Base-by-base conservation (phyloP, 2,329 filamentous ascomycete genomes). In the Leptosphaerulina australis region DNA sequence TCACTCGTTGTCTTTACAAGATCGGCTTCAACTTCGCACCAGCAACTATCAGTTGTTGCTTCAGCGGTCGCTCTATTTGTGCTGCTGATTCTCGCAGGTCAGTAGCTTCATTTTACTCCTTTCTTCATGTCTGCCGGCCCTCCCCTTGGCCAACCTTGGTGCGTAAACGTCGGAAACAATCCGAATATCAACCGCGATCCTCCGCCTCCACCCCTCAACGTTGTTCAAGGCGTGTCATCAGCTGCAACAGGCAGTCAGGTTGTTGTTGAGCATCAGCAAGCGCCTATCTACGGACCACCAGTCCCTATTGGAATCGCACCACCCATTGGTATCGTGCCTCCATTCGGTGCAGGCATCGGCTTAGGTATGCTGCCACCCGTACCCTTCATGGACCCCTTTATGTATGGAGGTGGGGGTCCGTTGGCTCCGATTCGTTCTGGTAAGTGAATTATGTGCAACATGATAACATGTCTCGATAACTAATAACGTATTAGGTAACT, bases 171-270 rank as follows among this genome's bases (percentile, higher is more conserved):
- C n/a, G 62, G 62, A 24, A 58, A 60, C 47, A 72, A 72, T 49
- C 67, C 68, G 12, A 69, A 68, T 51, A 67, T 72, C 49, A 67
- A 67, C 52, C 68, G 63, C 51, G 65, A 68, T 5, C 60, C 66
- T 4, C 65, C 65, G 2, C 69, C 69, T 9, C 63, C 66, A 4
- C 62, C 65, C 5, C 46, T 65, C 15, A 57, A 60, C 49, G 55
- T 48, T 8, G 45, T 50, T n/a, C 54, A 54, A 1, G 51, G 25
- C 9, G 55, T 46, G 18, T 40, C 48, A 29, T 55, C 54, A 20
- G 52, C 50, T 21, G 15, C 53, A 28, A 24, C 39, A 28, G 28
- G 50, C 22, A 34, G 21, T 9, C 58, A 59, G 37, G 50, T 62
- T 22, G 40, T 66, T n/a, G 56, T 64, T 31, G 59, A 64, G 15